Conservation (phyloP, 225 moss, liverwort and hornwort genomes). For the Bryum argenteum region DNA sequence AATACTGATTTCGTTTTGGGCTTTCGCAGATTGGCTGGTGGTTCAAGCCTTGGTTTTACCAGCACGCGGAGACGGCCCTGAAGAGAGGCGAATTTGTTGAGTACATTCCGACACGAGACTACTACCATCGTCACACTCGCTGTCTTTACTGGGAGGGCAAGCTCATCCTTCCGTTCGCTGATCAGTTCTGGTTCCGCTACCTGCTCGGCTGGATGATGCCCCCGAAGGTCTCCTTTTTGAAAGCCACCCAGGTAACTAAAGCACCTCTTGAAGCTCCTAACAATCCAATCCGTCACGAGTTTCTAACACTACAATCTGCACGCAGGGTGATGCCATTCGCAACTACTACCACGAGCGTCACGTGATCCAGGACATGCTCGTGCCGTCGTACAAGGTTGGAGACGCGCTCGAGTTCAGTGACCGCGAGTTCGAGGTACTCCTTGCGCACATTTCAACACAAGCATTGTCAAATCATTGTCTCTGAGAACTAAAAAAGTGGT, state of each 20-base stretch:
- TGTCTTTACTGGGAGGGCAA: constrained; percentile 99
- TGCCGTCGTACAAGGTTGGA: constrained; percentile 82
- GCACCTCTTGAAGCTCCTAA: background rate
- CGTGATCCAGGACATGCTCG: constrained; percentile 97
- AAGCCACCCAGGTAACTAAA: constrained; percentile 76
- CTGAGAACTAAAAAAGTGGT: background rate
- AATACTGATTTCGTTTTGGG: background rate
- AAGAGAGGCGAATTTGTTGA: constrained; percentile 79
- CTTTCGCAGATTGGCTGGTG: constrained; percentile 59
- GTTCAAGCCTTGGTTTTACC: constrained; percentile 98
- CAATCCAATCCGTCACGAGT: background rate
- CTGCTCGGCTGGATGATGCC: constrained; percentile 99
- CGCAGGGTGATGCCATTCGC: constrained; percentile 86
- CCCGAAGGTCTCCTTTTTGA: constrained; percentile 95
- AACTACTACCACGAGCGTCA: constrained; percentile 99
- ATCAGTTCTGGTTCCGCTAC: constrained; percentile 91
- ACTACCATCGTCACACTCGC: constrained; percentile 95
- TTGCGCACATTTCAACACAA: background rate
- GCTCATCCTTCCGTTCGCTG: constrained; percentile 90
- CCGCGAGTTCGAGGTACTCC: constrained; percentile 79
- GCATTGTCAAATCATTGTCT: background rate
- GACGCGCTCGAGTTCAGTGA: constrained; percentile 92
- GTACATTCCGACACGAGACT: constrained; percentile 87
- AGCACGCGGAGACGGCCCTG: constrained; percentile 79
- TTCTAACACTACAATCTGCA: constrained; percentile 4